Evolutionary conservation across 441 rosid species (phyloP), one percentile per base, ranked within the genome.

Genomic region (Erodium trifolium): DNA sequence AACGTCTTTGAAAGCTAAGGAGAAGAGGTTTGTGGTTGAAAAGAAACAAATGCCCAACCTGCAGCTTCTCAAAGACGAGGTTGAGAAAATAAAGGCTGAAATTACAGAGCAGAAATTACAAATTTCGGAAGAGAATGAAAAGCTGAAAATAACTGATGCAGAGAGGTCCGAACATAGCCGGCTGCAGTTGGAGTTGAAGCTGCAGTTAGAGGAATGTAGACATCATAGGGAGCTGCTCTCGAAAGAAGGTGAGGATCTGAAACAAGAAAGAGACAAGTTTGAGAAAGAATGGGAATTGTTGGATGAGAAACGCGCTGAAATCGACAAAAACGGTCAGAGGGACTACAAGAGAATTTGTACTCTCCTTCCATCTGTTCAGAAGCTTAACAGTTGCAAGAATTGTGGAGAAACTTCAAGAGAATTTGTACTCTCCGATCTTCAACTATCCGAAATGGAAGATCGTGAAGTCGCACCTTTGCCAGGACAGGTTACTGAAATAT

Each of bases 241-340:
- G 72, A 89, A 81, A 79, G 89, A 88, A 75, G 76, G 67, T 49
- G 86, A 88, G 66, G 94, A 88, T 69, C 81, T 93, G 81, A 86
- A 85, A 70, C 82, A 72, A 75, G 93, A 89, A 31, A 87, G 81
- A 76, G 86, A 84, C 70, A 91, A 75, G 65, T 91, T 89, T 79
- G 90, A 89, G 86, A 88, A 81, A 76, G 95, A 91, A 65, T 85
- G 92, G 89, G 89, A 83, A 70, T 83, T 73, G 60, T 78, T 93
- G 81, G 95, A 89, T 84, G 88, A 80, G 74, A 89, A 86, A 80
- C 88, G 82, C 76, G 78, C 71, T 70, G 83, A 81, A 67, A 75
- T 83, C 62, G 66, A 63, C 60, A 77, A 83, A 76, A 80, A 82
- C 67, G 81, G 75, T 29, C 90, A 85, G 65, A 80, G 89, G 68